Base-by-base conservation (phyloP, 2,329 filamentous ascomycete genomes). In the Trichoderma oligosporum region DNA sequence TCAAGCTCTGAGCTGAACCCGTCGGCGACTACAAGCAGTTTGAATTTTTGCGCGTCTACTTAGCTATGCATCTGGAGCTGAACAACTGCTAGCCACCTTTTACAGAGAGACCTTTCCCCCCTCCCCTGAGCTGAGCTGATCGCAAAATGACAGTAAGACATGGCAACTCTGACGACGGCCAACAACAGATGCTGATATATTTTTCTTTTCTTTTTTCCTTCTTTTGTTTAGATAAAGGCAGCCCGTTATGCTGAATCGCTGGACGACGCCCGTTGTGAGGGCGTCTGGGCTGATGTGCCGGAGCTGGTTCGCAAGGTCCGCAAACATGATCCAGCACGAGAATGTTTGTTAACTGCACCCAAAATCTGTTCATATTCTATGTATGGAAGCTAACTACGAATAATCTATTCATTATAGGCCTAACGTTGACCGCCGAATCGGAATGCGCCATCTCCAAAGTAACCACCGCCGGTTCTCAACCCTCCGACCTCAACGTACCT, bases 301-400 rank as follows among this genome's bases (percentile, higher is more conserved):
- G 93, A 97, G 75, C 82, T 96, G 62, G 86, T 94, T 66, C 85
- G 93, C 71, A 99, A 99, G 75, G 82, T 97, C 67, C 88, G 88
- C 68, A 97, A 99, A 74, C 93, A 99, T 81, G 89, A 91, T 65
- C 87, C 91, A 38, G 83, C 89, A 60, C 84, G 89, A 72, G 83
- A 83, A 74, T 96, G 93, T 97, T 86, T 66, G 83, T 69, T 62
- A 57, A 52, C 41, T 14, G 4, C 22, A 29, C 42, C 18, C 25
- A 44, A 36, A 33, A 54, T 68, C 59, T 66, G 44, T 6, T 31
- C 41, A 31, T 33, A 18, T 16, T 22, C 41, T 55, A n/a, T 25
- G 38, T 47, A 36, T 38, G 16, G 35, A 47, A 53, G 42, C 56
- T 58, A 53, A 58, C 33, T n/a, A 35, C 33, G 24, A 25, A 16